Base-by-base conservation (phyloP, 2,329 filamentous ascomycete genomes). In the Penicillium sp. region DNA sequence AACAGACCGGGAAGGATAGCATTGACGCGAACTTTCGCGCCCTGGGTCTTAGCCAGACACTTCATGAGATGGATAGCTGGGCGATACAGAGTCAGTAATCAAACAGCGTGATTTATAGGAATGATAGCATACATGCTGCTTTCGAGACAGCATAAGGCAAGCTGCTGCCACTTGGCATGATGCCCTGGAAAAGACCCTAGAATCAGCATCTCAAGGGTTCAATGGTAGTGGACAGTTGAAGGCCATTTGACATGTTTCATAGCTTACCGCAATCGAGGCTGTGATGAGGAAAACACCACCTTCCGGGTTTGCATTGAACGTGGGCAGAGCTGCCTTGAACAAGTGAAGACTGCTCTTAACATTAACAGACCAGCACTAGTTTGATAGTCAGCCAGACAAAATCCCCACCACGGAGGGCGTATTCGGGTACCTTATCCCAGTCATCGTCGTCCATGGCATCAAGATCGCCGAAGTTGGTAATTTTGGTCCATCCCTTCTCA, bases 141-240 rank as follows among this genome's bases (percentile, higher is more conserved):
- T 93, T 93, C 33, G 85, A 86, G 17, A 90, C 83, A 0, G 82
- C 75, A 61, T 93, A 93, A 3, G 87, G 80, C 83, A 83, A 77
- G 37, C 75, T 78, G 57, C 76, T 79, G 4, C 80, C 80, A 45
- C 63, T 64, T 45, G 77, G 65, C n/a, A 70, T 62, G 52, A 77
- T 57, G 40, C 75, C 75, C 75, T 77, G 53, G n/a, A 42, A 34
- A 53, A 40, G 6, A 4, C 9, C 17, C 12, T 15, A 6, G 0
- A 28, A 34, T 35, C 2, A 43, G 17, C 3, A 40, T 7, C n/a
- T 13, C 5, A 15, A 29, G 3, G n/a, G 19, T 28, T 21, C 17
- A 7, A 43, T 31, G 15, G 2, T 4, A 37, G 8, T 42, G 22
- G 7, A 35, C 31, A 13, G n/a, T 9, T 59, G 61, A 21, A 51